Base-by-base conservation (phyloP, 345 rosid genomes). In the Pseudoturritis turrita region DNA sequence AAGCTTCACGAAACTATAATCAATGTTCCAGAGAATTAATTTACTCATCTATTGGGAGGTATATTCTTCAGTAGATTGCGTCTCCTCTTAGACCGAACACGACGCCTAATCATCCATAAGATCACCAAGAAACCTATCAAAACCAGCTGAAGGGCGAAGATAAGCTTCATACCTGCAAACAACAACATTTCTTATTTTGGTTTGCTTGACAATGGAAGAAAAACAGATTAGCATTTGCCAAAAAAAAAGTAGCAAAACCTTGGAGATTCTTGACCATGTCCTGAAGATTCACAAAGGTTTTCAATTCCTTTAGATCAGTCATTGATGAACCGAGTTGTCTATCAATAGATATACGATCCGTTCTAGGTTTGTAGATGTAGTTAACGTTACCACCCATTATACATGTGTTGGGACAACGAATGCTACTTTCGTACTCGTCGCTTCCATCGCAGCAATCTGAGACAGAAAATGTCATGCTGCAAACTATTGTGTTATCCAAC, bases 341-440 rank as follows among this genome's bases (percentile, higher is more conserved):
- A 8, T 51, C 37, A 14, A 74, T 40, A 44, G 87, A 53, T 25
- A 63, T 71, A 64, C 59, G 49, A 9, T 43, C 19, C 37, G 63
- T 77, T 69, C 82, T 78, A 22, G 81, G 45, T 76, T 81, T 84
- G 78, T 89, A 86, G 67, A 80, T 78, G 76, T 89, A 88, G 79
- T 81, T 79, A 22, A 86, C 51, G 59, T 77, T 81, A 78, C 92
- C 96, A 47, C 98, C 81, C 81, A 78, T 72, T 47, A 78, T 6
- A 61, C 81, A 78, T 13, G 78, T 72, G 49, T 78, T 73, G 31
- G 81, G 81, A 62, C 81, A 78, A 61, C 0, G 14, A 55, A 68
- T 28, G 14, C 66, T 73, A 73, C 70, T 25, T 9, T 73, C 69
- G 8, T 78, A 62, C 78, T 78, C 81, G 7, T 73, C 81, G 0